A percentile compares a stretch with the other conserved stretches of the same genome.
These are phyloP conservation scores for Geosmithia putterillii DNA, from an alignment of 2,329 filamentous ascomycete genomes.

Conservation along the genomic window DNA sequence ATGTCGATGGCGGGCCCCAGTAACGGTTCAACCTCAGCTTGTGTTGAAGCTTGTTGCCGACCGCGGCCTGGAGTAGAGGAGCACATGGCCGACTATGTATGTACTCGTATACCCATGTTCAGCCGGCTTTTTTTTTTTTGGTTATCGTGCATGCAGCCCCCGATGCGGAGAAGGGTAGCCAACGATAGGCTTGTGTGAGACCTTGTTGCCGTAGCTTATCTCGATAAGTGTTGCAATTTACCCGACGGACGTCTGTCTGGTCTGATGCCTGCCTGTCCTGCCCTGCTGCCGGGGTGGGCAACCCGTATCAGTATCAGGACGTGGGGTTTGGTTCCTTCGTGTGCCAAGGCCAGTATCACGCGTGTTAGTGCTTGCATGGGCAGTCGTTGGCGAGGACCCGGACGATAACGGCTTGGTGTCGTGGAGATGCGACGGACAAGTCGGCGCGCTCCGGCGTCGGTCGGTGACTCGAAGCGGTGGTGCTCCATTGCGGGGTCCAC, in stretches of 20 bases:
- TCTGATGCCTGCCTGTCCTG: no score
- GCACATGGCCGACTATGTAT: neutral
- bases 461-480: no score
- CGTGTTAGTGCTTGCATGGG: no score
- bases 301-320: neutral
- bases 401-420: neutral
- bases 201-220: neutral
- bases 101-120: neutral
- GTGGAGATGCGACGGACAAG: neutral
- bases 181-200: neutral
- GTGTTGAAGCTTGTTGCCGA: neutral
- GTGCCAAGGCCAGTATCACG: no score
- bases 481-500: no score
- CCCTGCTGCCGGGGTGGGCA: no score
- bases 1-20: neutral
- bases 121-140: no score
- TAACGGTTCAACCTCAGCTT: neutral
- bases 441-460: no score
- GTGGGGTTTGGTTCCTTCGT: no score
- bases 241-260: neutral
- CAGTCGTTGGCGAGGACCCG: neutral
- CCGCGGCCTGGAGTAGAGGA: neutral
- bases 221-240: neutral
- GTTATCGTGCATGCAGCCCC: neutral
- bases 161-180: neutral